Conservation (phyloP, 108 stramenopile species). For the Stephanodiscus triporus region DNA sequence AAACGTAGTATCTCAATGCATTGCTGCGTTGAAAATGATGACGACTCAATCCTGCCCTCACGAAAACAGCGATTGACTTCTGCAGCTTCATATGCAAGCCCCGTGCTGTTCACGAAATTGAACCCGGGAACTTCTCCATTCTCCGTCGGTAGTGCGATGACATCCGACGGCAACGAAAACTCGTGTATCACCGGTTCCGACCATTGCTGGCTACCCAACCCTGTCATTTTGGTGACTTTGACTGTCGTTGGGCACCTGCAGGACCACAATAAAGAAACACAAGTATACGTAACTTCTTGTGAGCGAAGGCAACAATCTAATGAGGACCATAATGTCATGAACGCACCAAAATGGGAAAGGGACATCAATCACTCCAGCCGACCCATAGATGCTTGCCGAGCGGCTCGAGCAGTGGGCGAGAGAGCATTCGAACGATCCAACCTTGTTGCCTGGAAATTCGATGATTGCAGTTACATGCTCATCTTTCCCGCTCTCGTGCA, state of each 20-base stretch:
- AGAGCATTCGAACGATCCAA: constrained; percentile 55
- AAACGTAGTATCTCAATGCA: constrained; percentile 47
- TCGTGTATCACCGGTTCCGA: constrained; percentile 30
- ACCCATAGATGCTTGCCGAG: constrained; percentile 50
- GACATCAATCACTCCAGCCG: constrained; percentile 48
- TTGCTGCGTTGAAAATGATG: constrained; percentile 35
- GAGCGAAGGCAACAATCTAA: neutral
- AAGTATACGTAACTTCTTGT: neutral
- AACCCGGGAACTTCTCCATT: constrained; percentile 34
- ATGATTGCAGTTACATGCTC: constrained; percentile 57
- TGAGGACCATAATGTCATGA: neutral
- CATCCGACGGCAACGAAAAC: constrained; percentile 41
- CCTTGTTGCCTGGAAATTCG: constrained; percentile 47
- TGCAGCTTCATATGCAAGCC: constrained; percentile 50
- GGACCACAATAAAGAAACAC: neutral
- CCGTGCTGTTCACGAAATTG: constrained; percentile 55
- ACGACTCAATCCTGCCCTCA: constrained; percentile 46
- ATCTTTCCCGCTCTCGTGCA: constrained; percentile 45
- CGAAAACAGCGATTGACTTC: constrained; percentile 55
- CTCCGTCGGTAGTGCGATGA: constrained; percentile 23
- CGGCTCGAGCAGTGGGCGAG: constrained; percentile 47
- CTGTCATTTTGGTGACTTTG: constrained; percentile 51
- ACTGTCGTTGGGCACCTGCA: constrained; percentile 52
- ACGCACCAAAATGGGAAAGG: constrained; percentile 60
- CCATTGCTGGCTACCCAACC: constrained; percentile 52